phyloP scores from a whole-genome alignment of 2,329 filamentous ascomycete genomes.

The Whalleya microplaca region DNA sequence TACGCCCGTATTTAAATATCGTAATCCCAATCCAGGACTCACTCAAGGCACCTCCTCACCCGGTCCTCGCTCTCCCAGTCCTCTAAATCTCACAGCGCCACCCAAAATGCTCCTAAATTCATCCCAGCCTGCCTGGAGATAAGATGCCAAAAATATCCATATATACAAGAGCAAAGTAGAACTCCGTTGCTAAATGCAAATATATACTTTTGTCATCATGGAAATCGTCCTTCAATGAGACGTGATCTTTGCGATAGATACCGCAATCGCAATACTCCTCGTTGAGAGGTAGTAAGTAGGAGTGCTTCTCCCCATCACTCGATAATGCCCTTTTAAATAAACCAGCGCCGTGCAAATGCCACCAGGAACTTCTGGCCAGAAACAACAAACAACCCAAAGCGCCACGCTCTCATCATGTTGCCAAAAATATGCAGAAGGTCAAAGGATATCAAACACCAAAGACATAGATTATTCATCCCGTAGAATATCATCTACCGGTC shows the following conservation, averaged over 20 bases:
- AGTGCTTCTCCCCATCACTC: background rate
- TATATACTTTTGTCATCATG: too few relatives aligned
- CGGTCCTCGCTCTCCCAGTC: too few relatives aligned
- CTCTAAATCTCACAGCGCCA: too few relatives aligned
- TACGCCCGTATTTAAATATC: too few relatives aligned
- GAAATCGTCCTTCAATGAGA: too few relatives aligned
- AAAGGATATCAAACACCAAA: constrained; percentile 7
- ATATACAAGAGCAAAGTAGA: too few relatives aligned
- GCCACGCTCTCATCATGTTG: constrained; percentile 19
- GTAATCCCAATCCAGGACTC: too few relatives aligned
- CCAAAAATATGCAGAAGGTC: background rate
- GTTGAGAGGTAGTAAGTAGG: background rate
- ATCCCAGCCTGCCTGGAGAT: too few relatives aligned
- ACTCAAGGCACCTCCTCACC: too few relatives aligned
- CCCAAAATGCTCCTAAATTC: too few relatives aligned
- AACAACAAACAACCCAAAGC: constrained; percentile 20
- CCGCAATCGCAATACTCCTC: background rate
- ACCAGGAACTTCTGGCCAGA: constrained; percentile 3
- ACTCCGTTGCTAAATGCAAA: too few relatives aligned
- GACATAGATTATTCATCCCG: constrained; percentile 14
- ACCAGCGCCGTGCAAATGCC: constrained; percentile 24
- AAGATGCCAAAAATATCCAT: too few relatives aligned
- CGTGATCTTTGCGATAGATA: background rate
- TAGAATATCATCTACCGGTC: constrained; percentile 31
- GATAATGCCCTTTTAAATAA: constrained; percentile 13